Conservation (phyloP, 805 yeast genomes). For the Isabelozyma pseudorhagii region DNA sequence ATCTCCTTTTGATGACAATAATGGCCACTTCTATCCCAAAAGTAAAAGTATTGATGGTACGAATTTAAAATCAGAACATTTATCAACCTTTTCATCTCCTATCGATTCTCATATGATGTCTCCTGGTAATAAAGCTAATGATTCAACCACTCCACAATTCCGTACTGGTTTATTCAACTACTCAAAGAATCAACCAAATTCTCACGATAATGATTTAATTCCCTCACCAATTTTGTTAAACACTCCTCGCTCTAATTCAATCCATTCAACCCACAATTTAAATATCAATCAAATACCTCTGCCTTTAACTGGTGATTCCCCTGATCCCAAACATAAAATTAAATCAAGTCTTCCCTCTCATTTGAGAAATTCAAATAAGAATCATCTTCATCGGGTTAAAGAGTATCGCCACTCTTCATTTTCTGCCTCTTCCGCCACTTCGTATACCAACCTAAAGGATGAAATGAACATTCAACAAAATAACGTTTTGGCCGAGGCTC, state of each 20-base stretch:
- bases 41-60: conserved; percentile 1
- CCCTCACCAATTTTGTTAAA: conserved; percentile 26
- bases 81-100: neutral
- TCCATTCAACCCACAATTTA: neutral
- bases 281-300: conserved; percentile 16
- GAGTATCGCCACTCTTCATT: conserved; percentile 53
- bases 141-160: conserved; percentile 7
- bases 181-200: conserved; percentile 1
- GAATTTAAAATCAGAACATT: neutral
- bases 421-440: conserved; percentile 58
- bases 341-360: conserved; percentile 3
- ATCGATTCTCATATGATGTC: neutral
- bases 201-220: conserved; percentile 7
- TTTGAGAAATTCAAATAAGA: conserved; percentile 1
- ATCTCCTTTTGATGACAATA: neutral
- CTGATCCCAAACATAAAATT: conserved; percentile 3
- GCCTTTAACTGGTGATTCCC: conserved; percentile 20
- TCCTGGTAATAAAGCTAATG: neutral
- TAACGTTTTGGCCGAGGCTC: conserved; percentile 37
- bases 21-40: neutral
- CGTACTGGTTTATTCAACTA: conserved; percentile 12
- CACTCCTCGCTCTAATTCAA: conserved; percentile 16
- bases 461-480: conserved; percentile 31
- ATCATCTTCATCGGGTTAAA: conserved; percentile 2
- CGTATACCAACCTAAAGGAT: conserved; percentile 56